Conservation (phyloP, 2,329 filamentous ascomycete genomes). For the Botryosphaeria agaves region DNA sequence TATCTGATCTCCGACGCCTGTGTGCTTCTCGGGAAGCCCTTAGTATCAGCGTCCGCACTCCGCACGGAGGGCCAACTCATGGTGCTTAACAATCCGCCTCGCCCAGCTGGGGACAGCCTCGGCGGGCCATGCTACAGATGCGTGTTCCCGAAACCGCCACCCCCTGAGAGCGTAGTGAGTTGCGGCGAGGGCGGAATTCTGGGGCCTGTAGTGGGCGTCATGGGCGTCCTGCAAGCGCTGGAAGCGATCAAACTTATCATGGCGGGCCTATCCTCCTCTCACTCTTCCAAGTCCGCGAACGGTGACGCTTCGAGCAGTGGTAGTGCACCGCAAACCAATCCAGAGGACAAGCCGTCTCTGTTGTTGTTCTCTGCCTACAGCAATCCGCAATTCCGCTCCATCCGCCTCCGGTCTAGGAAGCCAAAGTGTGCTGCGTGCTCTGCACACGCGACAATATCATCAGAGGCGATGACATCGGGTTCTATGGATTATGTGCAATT, state of each 20-base stretch:
- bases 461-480: constrained; percentile 43
- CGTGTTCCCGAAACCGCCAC: constrained; percentile 76
- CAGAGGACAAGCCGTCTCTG: constrained; percentile 18
- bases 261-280: constrained; percentile 10
- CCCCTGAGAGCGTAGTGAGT: constrained; percentile 61
- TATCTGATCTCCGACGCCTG: constrained; percentile 88
- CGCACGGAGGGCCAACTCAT: constrained; percentile 82
- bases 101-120: constrained; percentile 33
- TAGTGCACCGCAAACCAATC: not conserved
- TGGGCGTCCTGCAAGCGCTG: constrained; percentile 83
- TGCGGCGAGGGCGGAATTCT: constrained; percentile 90
- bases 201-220: constrained; percentile 79
- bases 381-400: constrained; percentile 47
- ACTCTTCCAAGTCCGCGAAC: constrained; percentile 13
- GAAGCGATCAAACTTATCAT: constrained; percentile 76
- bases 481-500: constrained; percentile 74
- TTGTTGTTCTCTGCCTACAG: constrained; percentile 39
- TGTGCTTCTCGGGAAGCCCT: constrained; percentile 57
- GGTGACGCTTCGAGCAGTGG: constrained; percentile 7
- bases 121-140: constrained; percentile 88
- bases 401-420: constrained; percentile 54
- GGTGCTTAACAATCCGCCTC: constrained; percentile 66
- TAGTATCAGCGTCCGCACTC: constrained; percentile 81
- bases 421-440: constrained; percentile 59
- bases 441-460: constrained; percentile 40